Base-by-base conservation (phyloP, 768 basidiomycete genomes). In the Cyclocybe cylindracea region DNA sequence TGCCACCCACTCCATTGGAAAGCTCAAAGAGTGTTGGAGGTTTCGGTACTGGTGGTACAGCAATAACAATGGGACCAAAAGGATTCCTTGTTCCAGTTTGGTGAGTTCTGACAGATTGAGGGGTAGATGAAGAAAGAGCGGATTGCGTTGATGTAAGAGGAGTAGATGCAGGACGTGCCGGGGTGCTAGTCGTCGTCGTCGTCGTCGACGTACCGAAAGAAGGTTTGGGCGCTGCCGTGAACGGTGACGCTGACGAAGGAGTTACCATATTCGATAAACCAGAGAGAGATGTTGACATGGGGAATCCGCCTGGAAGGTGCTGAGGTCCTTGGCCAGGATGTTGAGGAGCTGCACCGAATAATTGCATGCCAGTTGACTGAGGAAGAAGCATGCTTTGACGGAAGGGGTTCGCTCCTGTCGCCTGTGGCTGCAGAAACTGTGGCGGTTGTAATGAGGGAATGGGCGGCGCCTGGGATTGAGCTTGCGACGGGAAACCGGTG, bases 51-150 rank as follows among this genome's bases (percentile, higher is more conserved):
- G 79, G 76, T 11, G 89, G 85, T 1, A 85, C 80, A 18, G 82
- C 72, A 7, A 78, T 77, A 5, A 80, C 75, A 4, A 90, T 82
- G 31, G 83, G 81, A 5, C 94, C 95, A 57, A 99, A 99, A 3
- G 97, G 97, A 77, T 99, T 99, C 59, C 84, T 86, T 6, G 92
- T 91, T 24, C 97, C 96, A 3, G 97, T 99, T 66, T 89, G 85
- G 66, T 98, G 95, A 5, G 94, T 78, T 60, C 84, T 86, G 24
- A 98, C 79, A 6, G 85, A 84, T 61, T 86, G 84, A 2, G 78
- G 74, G 3, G 72, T 57, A 35, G 79, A 77, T 4, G 79, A 24
- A 24, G 24, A 78, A 5, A 78, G 71, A 5, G 63, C 61, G 16
- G 47, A 44, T 31, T 65, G 56, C 29, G 71, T 49, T 13, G 74